These are phyloP conservation scores for Harrya chromipes DNA, from an alignment of 768 basidiomycete species.

Conservation along the genomic window DNA sequence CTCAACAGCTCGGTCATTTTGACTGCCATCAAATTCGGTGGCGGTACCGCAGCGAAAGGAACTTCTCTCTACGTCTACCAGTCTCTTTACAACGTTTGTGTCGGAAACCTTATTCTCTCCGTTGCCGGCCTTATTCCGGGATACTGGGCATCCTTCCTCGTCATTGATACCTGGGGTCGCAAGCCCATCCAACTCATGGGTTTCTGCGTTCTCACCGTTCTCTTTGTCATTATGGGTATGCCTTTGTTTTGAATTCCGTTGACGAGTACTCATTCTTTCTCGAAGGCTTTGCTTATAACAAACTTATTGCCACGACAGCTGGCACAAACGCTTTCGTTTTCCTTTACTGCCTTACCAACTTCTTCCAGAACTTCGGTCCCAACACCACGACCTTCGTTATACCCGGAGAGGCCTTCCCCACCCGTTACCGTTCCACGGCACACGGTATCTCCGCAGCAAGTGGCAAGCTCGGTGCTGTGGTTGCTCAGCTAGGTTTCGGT, in stretches of 20 bases:
- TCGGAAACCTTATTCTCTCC: constrained; percentile 76
- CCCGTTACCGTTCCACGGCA: constrained; percentile 81
- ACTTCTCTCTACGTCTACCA: constrained; percentile 46
- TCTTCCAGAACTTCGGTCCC: constrained; percentile 89
- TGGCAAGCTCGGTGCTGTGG: constrained; percentile 81
- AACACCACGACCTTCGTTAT: constrained; percentile 79
- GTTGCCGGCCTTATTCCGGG: constrained; percentile 81
- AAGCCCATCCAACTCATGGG: constrained; percentile 82
- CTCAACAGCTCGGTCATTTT: constrained; percentile 81
- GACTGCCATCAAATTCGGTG: constrained; percentile 63
- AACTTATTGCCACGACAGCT: constrained; percentile 41
- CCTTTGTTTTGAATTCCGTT: background rate
- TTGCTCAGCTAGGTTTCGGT: constrained; percentile 76
- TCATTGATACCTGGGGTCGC: constrained; percentile 79
- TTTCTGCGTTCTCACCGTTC: constrained; percentile 59
- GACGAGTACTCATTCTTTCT: constrained; percentile 4
- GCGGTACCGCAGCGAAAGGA: constrained; percentile 25
- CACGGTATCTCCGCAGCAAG: constrained; percentile 83
- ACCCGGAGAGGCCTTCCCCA: constrained; percentile 84
- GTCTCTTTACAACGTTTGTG: constrained; percentile 58
- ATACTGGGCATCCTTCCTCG: constrained; percentile 53
- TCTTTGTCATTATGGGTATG: constrained; percentile 71
- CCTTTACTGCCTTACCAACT: constrained; percentile 83
- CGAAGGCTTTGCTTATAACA: constrained; percentile 65
- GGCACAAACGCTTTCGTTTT: constrained; percentile 66